Evolutionary conservation across 352 stramenopile genomes (phyloP).

Genomic region (Pythium sp.): DNA sequence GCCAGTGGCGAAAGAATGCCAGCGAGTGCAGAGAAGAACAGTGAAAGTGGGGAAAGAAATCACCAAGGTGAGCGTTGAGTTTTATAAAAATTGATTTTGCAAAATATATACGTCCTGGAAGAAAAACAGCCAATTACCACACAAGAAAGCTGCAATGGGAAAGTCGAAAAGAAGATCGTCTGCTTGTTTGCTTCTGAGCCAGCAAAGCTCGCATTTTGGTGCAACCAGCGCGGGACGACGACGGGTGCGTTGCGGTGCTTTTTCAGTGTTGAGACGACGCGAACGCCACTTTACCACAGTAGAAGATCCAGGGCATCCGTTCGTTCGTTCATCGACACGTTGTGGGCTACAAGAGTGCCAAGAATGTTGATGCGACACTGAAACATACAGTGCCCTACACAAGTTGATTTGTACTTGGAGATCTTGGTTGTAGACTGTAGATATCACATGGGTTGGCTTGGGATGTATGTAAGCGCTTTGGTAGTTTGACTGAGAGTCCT

Average conservation of each 20-base stretch:
- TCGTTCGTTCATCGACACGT: background rate
- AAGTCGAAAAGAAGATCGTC: background rate
- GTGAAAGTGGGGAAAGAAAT: background rate
- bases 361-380: background rate
- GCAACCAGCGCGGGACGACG: background rate
- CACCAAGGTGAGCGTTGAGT: background rate
- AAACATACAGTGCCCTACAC: background rate
- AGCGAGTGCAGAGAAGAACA: background rate
- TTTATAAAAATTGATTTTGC: background rate
- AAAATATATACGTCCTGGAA: background rate
- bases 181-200: background rate
- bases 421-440: background rate
- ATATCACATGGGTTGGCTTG: background rate
- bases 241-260: background rate
- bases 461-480: background rate
- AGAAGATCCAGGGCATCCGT: background rate
- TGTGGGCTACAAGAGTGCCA: background rate
- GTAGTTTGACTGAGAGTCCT: background rate
- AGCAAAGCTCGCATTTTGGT: background rate
- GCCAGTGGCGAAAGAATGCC: background rate
- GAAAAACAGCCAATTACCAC: too few species aligned
- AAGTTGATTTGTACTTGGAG: background rate
- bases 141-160: background rate
- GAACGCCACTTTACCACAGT: background rate
- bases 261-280: background rate